phyloP scores from a whole-genome alignment of 83 land plant species.

The Picea abies region DNA sequence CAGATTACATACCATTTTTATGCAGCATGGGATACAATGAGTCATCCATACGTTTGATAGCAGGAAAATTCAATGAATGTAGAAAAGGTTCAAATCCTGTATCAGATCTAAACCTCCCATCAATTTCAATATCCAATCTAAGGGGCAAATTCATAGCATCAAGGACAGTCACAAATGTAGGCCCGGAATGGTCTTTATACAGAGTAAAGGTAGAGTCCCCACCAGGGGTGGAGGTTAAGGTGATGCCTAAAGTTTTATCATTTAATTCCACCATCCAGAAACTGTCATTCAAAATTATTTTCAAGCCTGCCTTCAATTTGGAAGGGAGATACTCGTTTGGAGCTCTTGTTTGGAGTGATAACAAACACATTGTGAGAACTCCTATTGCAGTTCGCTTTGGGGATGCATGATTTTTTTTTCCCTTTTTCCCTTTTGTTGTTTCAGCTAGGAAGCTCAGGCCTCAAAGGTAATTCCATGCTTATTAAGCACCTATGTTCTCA shows the following conservation, averaged over 20 bases:
- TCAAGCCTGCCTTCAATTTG: slow-evolving; percentile 24
- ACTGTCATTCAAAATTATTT: slow-evolving; percentile 28
- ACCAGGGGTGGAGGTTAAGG: slow-evolving; percentile 31
- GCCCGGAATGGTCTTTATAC: slow-evolving; percentile 27
- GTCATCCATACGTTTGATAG: slow-evolving; percentile 32
- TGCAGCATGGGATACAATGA: slow-evolving; percentile 45
- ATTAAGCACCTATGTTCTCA: too few relatives aligned
- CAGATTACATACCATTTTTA: slow-evolving; percentile 4
- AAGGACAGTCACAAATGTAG: slow-evolving; percentile 52
- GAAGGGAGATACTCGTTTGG: slow-evolving; percentile 45
- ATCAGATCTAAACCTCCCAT: slow-evolving; percentile 36
- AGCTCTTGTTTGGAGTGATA: slow-evolving; percentile 38
- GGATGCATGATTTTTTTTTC: neutral
- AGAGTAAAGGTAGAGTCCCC: slow-evolving; percentile 39
- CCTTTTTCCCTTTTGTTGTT: too few relatives aligned
- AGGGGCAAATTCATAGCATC: slow-evolving; percentile 17
- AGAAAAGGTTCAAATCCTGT: neutral
- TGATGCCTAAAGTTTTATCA: slow-evolving; percentile 27
- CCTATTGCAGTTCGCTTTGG: slow-evolving; percentile 37
- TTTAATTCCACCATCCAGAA: slow-evolving; percentile 30
- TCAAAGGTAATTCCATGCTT: too few relatives aligned
- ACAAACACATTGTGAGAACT: slow-evolving; percentile 30
- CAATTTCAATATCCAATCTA: slow-evolving; percentile 37
- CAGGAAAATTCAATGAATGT: slow-evolving; percentile 19
- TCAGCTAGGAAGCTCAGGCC: too few relatives aligned